Percentiles rank a stretch among this genome's conserved stretches.
These are phyloP conservation scores for Xylariomycetidae sp. DNA, from an alignment of 2,329 filamentous ascomycete genomes.

Conservation along the genomic window DNA sequence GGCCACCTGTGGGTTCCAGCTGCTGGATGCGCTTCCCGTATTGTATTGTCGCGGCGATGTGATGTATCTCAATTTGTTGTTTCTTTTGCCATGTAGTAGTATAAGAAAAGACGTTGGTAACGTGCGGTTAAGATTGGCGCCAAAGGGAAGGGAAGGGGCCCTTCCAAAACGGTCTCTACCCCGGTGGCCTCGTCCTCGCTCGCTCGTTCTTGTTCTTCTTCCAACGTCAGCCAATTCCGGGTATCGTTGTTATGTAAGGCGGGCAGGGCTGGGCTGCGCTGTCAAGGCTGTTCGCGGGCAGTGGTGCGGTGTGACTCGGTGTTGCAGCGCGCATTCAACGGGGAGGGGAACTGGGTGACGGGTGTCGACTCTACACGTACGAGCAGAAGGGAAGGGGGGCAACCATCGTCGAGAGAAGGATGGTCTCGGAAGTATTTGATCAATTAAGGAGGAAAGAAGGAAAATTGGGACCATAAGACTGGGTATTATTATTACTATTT, in stretches of 20 bases:
- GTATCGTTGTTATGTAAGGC: background rate
- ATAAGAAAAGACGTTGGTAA: conserved; percentile 10
- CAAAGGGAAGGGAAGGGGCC: conserved; percentile 8
- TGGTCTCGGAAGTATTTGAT: background rate
- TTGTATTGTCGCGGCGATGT: background rate
- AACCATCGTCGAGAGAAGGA: conserved; percentile 1
- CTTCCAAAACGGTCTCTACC: conserved; percentile 9
- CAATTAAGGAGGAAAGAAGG: conserved; percentile 2
- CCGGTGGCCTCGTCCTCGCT: too few relatives aligned
- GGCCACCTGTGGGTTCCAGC: too few relatives aligned
- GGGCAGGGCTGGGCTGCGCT: background rate
- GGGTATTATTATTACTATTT: conserved; percentile 3
- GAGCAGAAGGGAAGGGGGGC: background rate
- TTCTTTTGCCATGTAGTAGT: background rate
- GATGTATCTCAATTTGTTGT: background rate
- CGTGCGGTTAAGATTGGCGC: conserved; percentile 7
- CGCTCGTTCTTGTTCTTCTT: background rate
- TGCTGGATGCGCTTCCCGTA: background rate
- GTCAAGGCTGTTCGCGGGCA: background rate
- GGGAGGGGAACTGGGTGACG: background rate
- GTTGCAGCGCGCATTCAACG: background rate
- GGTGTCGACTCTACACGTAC: background rate
- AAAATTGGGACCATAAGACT: conserved; percentile 2
- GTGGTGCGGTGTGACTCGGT: background rate
- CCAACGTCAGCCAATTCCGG: background rate